These are phyloP conservation scores for Besnoitia besnoiti DNA, from an alignment of 169 alveolate genomes.

Conservation along the genomic window DNA sequence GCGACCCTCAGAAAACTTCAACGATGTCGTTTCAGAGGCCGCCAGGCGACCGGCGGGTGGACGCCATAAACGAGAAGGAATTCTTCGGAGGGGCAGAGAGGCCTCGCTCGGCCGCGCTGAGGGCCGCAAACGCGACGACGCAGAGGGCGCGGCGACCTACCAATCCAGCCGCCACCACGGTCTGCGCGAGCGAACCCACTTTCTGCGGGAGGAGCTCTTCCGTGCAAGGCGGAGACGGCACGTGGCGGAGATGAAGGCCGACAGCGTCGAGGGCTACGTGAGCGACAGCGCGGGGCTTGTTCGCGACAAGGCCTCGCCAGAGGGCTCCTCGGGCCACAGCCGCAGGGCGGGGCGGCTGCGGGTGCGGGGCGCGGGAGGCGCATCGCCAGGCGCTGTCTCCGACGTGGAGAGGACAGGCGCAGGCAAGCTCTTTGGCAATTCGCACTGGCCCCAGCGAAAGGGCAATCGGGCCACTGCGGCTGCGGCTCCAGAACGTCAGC, in stretches of 20 bases:
- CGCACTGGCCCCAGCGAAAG: not conserved
- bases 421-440: not conserved
- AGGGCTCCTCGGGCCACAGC: no score
- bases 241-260: not conserved
- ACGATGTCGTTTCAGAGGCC: no score
- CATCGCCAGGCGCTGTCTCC: not conserved
- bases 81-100: no score
- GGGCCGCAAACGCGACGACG: not conserved
- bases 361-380: not conserved
- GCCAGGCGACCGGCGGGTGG: no score
- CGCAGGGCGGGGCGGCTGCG: not conserved
- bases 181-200: not conserved
- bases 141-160: not conserved
- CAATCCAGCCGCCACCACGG: not conserved
- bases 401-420: not conserved
- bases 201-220: not conserved
- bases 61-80: no score
- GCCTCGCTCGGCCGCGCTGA: not conserved
- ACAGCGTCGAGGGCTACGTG: not conserved
- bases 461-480: no score
- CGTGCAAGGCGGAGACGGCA: not conserved
- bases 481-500: no score
- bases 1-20: no score
- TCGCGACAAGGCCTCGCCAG: not conserved
- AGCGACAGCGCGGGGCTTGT: not conserved